Percentiles rank a stretch among this genome's conserved stretches.
Conservation (phyloP, 108 stramenopile genomes). For the Parietichytrium sp. region DNA sequence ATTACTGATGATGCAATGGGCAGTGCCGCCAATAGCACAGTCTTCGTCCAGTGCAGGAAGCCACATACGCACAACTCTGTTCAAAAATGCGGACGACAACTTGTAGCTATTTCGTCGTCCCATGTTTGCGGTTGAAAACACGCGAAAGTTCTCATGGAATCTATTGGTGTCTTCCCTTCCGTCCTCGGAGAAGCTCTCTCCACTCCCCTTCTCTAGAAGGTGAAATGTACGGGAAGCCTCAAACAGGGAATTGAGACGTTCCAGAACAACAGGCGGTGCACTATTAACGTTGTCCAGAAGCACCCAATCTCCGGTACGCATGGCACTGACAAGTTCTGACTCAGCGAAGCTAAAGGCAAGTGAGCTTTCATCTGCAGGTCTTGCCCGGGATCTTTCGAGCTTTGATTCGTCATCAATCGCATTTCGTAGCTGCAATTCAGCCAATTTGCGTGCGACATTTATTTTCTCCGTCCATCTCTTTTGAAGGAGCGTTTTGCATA, state of each 20-base stretch:
- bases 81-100: slow-evolving; percentile 40
- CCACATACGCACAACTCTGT: slow-evolving; percentile 42
- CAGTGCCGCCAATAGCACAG: not conserved
- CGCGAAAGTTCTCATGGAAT: not conserved
- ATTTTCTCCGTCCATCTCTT: too few species aligned
- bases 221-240: slow-evolving; percentile 24
- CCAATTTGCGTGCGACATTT: too few species aligned
- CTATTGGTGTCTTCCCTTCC: not conserved
- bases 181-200: slow-evolving; percentile 22
- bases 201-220: slow-evolving; percentile 8
- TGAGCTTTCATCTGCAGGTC: not conserved
- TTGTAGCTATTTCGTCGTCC: slow-evolving; percentile 27
- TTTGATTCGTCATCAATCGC: not conserved
- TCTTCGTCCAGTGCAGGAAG: slow-evolving; percentile 39
- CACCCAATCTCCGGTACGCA: slow-evolving; percentile 43
- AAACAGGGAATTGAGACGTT: slow-evolving; percentile 48
- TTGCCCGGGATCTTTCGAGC: not conserved
- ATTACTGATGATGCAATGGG: not conserved
- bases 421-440: not conserved
- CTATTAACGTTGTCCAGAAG: slow-evolving; percentile 50
- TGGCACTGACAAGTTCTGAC: slow-evolving; percentile 40
- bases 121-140: slow-evolving; percentile 35
- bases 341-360: slow-evolving; percentile 45
- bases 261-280: slow-evolving; percentile 45
- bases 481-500: too few species aligned